These are phyloP conservation scores for Saposhnikovia divaricata DNA, from an alignment of 129 eudicot species.

Conservation along the genomic window DNA sequence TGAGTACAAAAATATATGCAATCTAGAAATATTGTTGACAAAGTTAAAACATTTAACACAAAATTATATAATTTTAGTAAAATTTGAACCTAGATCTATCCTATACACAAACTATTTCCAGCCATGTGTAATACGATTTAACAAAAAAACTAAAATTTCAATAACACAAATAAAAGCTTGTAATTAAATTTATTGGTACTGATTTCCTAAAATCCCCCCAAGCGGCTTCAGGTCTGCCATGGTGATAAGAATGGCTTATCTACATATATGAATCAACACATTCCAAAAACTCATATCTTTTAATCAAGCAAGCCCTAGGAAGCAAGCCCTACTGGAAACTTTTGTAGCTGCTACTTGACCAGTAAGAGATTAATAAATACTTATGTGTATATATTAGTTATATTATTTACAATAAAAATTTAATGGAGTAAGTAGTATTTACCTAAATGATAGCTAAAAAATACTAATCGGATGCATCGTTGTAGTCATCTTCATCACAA, in stretches of 20 bases:
- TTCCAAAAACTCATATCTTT: neutral
- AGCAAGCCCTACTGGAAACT: no score
- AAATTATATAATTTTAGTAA: neutral
- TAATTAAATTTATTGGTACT: neutral
- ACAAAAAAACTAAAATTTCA: neutral
- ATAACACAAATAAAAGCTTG: neutral
- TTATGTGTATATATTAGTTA: no score
- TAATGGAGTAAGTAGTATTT: no score
- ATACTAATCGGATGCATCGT: no score
- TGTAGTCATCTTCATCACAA: no score
- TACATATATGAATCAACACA: neutral
- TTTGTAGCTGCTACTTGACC: no score
- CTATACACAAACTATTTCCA: neutral
- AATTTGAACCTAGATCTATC: neutral
- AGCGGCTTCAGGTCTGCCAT: neutral
- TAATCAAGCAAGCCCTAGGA: neutral
- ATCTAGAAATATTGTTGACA: no score
- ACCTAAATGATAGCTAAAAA: no score
- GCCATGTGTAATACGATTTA: neutral
- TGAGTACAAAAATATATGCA: no score
- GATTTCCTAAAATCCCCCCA: neutral
- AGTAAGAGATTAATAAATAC: no score
- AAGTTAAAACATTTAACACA: neutral
- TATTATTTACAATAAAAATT: no score
- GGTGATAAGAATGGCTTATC: neutral